These are phyloP conservation scores for Chimonanthus praecox DNA, from an alignment of 164 flowering plant genomes.

Conservation along the genomic window DNA sequence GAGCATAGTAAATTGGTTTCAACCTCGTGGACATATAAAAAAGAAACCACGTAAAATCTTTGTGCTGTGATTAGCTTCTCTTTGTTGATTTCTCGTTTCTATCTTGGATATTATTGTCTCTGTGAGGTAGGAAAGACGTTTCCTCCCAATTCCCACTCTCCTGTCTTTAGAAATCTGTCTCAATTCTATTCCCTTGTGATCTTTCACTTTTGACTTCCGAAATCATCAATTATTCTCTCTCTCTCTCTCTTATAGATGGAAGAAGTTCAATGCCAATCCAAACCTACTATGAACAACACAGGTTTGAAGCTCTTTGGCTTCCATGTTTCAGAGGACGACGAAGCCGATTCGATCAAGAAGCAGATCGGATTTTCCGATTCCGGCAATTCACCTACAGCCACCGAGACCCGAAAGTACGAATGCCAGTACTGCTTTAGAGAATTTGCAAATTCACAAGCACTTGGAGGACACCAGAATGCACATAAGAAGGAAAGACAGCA, in stretches of 20 bases:
- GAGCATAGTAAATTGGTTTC: too few relatives aligned
- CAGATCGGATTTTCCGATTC: constrained; percentile 27
- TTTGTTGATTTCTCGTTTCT: too few relatives aligned
- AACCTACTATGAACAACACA: constrained; percentile 14
- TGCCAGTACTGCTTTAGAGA: constrained; percentile 93
- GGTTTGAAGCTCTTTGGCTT: constrained; percentile 80
- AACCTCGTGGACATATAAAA: too few relatives aligned
- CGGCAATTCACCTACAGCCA: constrained; percentile 21
- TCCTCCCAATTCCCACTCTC: too few relatives aligned
- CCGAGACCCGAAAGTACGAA: constrained; percentile 72
- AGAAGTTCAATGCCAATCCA: constrained; percentile 33
- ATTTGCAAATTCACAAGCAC: constrained; percentile 96
- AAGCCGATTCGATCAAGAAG: constrained; percentile 13
- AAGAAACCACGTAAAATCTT: too few relatives aligned
- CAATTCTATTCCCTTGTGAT: too few relatives aligned
- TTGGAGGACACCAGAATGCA: constrained; percentile 97
- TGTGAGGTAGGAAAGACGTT: too few relatives aligned
- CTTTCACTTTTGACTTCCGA: too few relatives aligned
- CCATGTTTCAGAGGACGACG: constrained; percentile 48
- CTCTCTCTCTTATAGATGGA: constrained; percentile 27
- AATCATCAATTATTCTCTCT: neutral
- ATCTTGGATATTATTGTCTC: too few relatives aligned
- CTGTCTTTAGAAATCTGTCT: too few relatives aligned
- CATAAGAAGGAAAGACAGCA: constrained; percentile 95
- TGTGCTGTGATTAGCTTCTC: too few relatives aligned